Conservation (phyloP, 192 early-diverging fungal species). For the Coemansia sp. region DNA sequence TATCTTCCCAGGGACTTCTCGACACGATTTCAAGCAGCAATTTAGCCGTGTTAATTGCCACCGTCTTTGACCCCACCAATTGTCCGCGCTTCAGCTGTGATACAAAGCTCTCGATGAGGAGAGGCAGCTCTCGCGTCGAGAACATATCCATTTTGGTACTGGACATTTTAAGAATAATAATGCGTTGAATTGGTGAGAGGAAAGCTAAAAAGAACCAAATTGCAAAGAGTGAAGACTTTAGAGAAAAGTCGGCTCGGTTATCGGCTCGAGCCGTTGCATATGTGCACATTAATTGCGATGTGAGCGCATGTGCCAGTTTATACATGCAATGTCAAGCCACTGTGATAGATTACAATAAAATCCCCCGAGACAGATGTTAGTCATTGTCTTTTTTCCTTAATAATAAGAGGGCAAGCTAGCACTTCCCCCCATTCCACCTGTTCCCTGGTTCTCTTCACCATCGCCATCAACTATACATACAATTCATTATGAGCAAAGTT, state of each 20-base stretch:
- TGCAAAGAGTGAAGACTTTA: neutral
- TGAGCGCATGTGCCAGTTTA: neutral
- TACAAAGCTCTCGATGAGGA: slow-evolving; percentile 54
- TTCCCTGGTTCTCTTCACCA: neutral
- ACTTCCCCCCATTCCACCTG: neutral
- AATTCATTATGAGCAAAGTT: slow-evolving; percentile 38
- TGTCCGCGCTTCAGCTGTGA: slow-evolving; percentile 65
- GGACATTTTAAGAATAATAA: neutral
- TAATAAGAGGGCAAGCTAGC: neutral
- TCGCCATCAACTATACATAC: neutral
- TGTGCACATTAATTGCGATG: neutral
- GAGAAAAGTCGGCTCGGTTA: neutral
- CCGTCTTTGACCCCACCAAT: slow-evolving; percentile 63
- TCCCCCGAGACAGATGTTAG: slow-evolving; percentile 1
- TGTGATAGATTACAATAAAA: neutral
- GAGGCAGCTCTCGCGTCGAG: slow-evolving; percentile 20
- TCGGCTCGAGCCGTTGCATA: neutral
- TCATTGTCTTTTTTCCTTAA: neutral
- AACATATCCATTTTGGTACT: neutral
- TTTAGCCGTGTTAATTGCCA: slow-evolving; percentile 70
- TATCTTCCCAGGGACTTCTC: slow-evolving; percentile 69
- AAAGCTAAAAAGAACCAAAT: neutral
- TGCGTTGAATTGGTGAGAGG: neutral
- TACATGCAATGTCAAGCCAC: neutral
- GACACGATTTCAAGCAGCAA: slow-evolving; percentile 79